phyloP scores from a whole-genome alignment of 352 stramenopile species.

The Globisporangium splendens region DNA sequence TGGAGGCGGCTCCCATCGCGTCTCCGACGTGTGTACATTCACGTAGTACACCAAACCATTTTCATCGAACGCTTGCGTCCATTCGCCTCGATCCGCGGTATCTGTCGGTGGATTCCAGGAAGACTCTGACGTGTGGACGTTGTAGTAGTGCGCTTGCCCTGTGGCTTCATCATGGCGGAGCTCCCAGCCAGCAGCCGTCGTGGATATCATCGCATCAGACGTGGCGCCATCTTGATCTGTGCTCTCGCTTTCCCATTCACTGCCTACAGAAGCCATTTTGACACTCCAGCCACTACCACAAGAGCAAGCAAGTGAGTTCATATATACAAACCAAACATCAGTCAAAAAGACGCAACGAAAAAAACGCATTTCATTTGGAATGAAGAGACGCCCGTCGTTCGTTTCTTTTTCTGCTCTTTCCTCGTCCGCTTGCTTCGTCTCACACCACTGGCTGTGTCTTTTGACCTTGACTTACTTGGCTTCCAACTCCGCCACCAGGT shows the following conservation, averaged over 20 bases:
- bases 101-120: conserved; percentile 34
- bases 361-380: too few relatives aligned
- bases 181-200: conserved; percentile 24
- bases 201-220: neutral
- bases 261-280: neutral
- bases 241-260: neutral
- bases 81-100: conserved; percentile 12
- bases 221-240: neutral
- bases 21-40: conserved; percentile 53
- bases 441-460: neutral
- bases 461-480: conserved; percentile 39
- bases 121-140: conserved; percentile 44
- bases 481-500: conserved; percentile 55
- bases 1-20: conserved; percentile 37
- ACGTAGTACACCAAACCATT: conserved; percentile 44
- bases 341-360: too few relatives aligned
- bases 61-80: conserved; percentile 43
- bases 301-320: too few relatives aligned
- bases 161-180: conserved; percentile 38
- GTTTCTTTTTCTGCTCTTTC: too few relatives aligned
- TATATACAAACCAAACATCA: too few relatives aligned
- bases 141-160: conserved; percentile 46
- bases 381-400: too few relatives aligned
- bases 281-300: too few relatives aligned
- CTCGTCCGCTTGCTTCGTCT: too few relatives aligned